phyloP scores from a whole-genome alignment of 257 asterid genomes.

The Cruciata laevipes region DNA sequence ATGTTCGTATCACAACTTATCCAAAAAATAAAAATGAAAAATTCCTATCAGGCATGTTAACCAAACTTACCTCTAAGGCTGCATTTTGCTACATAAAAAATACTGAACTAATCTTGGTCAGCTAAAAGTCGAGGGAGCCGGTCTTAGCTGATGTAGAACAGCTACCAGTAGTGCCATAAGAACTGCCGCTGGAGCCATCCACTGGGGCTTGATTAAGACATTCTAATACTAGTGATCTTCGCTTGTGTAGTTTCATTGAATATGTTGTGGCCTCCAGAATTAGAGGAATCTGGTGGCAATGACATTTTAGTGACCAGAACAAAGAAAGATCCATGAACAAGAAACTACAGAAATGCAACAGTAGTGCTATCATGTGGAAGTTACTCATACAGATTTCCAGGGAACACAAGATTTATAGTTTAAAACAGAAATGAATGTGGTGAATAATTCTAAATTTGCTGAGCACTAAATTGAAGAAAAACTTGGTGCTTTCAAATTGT shows the following conservation, averaged over 20 bases:
- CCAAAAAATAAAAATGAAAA: neutral
- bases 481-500: too few species aligned
- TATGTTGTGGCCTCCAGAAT: slow-evolving; percentile 73
- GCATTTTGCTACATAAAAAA: neutral
- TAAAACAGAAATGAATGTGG: neutral
- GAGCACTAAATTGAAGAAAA: neutral
- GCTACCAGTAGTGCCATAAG: slow-evolving; percentile 65
- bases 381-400: neutral
- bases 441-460: neutral
- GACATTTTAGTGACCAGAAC: neutral
- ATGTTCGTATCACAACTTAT: neutral
- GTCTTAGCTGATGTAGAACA: slow-evolving; percentile 67
- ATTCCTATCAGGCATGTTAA: neutral
- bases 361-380: neutral
- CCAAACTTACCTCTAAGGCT: neutral
- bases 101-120: neutral
- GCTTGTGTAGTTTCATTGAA: slow-evolving; percentile 75
- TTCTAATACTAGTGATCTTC: slow-evolving; percentile 60
- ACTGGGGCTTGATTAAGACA: slow-evolving; percentile 94
- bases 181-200: slow-evolving; percentile 80
- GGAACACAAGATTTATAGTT: neutral
- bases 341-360: neutral
- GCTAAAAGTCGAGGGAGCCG: slow-evolving; percentile 69
- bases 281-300: slow-evolving; percentile 57
- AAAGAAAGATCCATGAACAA: slow-evolving; percentile 1